A percentile compares a stretch with the other conserved stretches of the same genome.
Evolutionary conservation across 176 grass and related monocot species (phyloP).

Genomic region (Ananas comosus): DNA sequence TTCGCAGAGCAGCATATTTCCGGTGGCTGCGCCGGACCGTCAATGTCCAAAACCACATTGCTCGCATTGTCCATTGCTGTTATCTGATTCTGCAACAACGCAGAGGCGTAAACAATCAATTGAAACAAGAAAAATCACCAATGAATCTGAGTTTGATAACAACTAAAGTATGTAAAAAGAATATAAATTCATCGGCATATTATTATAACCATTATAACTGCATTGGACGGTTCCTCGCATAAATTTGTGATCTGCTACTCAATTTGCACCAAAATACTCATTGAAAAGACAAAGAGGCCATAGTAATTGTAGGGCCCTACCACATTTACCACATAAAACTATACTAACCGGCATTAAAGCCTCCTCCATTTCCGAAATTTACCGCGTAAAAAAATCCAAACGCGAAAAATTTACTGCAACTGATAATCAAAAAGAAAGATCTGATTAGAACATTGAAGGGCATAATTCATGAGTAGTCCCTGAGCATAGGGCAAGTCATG

Average conservation of each 20-base stretch:
- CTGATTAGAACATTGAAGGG: background rate
- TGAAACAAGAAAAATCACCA: background rate
- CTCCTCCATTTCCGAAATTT: constrained; percentile 8
- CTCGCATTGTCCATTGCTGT: constrained; percentile 62
- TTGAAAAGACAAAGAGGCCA: background rate
- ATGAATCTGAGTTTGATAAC: constrained; percentile 3
- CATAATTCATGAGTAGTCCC: background rate
- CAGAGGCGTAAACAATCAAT: background rate
- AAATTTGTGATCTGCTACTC: background rate
- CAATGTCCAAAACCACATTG: constrained; percentile 68
- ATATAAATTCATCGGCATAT: background rate
- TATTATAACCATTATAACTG: background rate
- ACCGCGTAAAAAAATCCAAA: background rate
- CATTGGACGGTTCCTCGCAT: background rate
- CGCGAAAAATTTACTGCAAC: background rate
- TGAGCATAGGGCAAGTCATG: background rate
- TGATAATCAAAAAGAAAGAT: background rate
- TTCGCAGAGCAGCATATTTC: constrained; percentile 83
- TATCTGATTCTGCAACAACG: constrained; percentile 31
- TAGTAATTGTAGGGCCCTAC: constrained; percentile 3
- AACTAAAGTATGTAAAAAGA: constrained; percentile 1
- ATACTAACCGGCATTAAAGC: constrained; percentile 17
- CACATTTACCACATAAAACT: background rate
- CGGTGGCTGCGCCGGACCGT: constrained; percentile 47
- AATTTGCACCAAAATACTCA: background rate